A percentile compares a stretch with the other conserved stretches of the same genome.
phyloP scores from a whole-genome alignment of 371 early-diverging fungal species.

The Mortierella sp. region DNA sequence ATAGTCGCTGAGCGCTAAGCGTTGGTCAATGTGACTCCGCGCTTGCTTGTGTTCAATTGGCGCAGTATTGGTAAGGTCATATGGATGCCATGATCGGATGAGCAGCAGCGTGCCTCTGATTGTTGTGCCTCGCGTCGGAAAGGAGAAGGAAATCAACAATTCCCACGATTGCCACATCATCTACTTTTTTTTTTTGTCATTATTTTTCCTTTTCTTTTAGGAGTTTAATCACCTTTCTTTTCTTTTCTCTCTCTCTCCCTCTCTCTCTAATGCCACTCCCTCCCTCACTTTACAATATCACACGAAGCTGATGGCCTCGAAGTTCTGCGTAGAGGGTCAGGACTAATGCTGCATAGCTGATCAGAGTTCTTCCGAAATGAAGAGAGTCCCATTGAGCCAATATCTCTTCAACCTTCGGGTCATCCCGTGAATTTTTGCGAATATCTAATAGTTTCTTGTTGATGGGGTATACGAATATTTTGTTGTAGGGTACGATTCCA shows the following conservation, averaged over 20 bases:
- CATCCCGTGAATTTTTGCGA: slow-evolving; percentile 27
- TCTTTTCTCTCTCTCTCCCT: not conserved
- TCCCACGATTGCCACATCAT: too few relatives aligned
- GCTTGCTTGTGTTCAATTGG: not conserved
- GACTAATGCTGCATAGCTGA: slow-evolving; percentile 30
- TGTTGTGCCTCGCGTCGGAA: too few relatives aligned
- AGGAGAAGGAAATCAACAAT: too few relatives aligned
- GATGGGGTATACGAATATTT: slow-evolving; percentile 21
- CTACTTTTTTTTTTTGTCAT: too few relatives aligned
- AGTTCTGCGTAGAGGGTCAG: slow-evolving; percentile 38
- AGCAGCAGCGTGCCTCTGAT: too few relatives aligned
- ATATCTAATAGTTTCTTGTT: slow-evolving; percentile 36
- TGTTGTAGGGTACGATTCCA: slow-evolving; percentile 25
- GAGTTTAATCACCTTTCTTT: not conserved
- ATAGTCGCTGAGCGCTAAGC: not conserved
- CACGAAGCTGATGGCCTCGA: not conserved
- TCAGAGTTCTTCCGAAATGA: slow-evolving; percentile 31
- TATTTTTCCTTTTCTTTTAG: too few relatives aligned
- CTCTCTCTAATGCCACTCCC: not conserved
- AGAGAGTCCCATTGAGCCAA: slow-evolving; percentile 33
- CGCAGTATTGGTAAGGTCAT: not conserved
- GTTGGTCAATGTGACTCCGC: not conserved
- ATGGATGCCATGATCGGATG: not conserved
- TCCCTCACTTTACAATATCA: too few relatives aligned
- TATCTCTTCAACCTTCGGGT: slow-evolving; percentile 32